Conservation (phyloP, 805 yeast species). For the Tetrapisispora pingtungensis region DNA sequence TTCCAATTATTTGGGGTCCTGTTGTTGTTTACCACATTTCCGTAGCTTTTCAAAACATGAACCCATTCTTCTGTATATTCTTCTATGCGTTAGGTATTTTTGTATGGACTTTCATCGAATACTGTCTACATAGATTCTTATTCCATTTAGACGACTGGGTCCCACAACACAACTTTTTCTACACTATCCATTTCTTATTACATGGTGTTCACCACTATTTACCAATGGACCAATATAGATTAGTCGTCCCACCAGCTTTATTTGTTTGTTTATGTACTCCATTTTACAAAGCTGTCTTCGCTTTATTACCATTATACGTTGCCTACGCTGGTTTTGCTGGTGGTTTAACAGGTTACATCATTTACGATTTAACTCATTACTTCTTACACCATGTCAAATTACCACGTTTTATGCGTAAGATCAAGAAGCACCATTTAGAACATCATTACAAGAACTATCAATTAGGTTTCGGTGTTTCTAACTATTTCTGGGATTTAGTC, state of each 20-base stretch:
- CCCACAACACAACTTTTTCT: slow-evolving; percentile 68
- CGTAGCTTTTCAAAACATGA: slow-evolving; percentile 44
- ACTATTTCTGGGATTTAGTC: slow-evolving; percentile 86
- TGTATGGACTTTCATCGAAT: slow-evolving; percentile 91
- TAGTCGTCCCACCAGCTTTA: slow-evolving; percentile 94
- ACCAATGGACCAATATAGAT: slow-evolving; percentile 90
- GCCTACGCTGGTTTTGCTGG: slow-evolving; percentile 95
- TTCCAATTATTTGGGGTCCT: slow-evolving; percentile 84
- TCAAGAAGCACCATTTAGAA: slow-evolving; percentile 87
- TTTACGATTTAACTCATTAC: slow-evolving; percentile 92
- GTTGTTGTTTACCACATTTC: slow-evolving; percentile 54
- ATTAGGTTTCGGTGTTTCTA: slow-evolving; percentile 92
- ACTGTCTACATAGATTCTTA: slow-evolving; percentile 75
- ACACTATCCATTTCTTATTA: slow-evolving; percentile 75
- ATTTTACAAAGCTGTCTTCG: slow-evolving; percentile 67
- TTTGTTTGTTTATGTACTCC: slow-evolving; percentile 67
- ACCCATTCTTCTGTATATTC: slow-evolving; percentile 36
- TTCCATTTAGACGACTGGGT: slow-evolving; percentile 85
- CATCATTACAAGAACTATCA: slow-evolving; percentile 97
- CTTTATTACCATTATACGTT: slow-evolving; percentile 63
- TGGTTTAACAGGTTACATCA: slow-evolving; percentile 85
- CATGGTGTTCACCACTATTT: slow-evolving; percentile 96
- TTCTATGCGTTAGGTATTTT: slow-evolving; percentile 74
- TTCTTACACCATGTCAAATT: slow-evolving; percentile 79
- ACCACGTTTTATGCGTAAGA: slow-evolving; percentile 64